Percentiles rank a stretch among this genome's conserved stretches.
phyloP scores from a whole-genome alignment of 2,329 filamentous ascomycete species.

The Aspergillus sojae region DNA sequence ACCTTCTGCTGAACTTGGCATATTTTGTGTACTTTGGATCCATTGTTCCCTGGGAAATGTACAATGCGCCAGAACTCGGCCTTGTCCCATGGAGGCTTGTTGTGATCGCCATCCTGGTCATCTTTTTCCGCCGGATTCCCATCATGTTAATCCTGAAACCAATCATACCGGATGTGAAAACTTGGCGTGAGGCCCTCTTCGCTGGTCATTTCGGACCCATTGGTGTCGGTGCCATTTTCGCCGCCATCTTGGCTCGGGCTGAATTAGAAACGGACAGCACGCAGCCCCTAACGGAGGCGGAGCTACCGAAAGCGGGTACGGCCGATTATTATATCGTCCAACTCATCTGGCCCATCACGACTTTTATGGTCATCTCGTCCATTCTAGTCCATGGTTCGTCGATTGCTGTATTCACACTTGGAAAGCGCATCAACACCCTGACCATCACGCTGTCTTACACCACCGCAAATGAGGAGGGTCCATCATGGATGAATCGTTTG shows the following conservation, averaged over 20 bases:
- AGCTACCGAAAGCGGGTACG: constrained; percentile 53
- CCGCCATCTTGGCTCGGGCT: constrained; percentile 88
- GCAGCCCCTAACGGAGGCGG: constrained; percentile 69
- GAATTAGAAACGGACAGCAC: constrained; percentile 78
- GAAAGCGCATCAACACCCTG: constrained; percentile 96
- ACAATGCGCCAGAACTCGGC: constrained; percentile 74
- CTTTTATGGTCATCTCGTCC: constrained; percentile 90
- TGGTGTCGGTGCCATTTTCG: constrained; percentile 93
- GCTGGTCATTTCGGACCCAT: constrained; percentile 98
- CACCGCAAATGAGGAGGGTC: constrained; percentile 80
- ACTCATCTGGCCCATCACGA: constrained; percentile 92
- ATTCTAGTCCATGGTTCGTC: constrained; percentile 98
- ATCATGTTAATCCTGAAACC: constrained; percentile 92
- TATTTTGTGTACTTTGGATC: constrained; percentile 98
- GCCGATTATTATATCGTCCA: constrained; percentile 73
- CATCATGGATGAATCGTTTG: constrained; percentile 92
- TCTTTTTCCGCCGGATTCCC: constrained; percentile 93
- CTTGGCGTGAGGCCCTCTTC: constrained; percentile 95
- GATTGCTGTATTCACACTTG: constrained; percentile 93
- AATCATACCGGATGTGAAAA: constrained; percentile 93
- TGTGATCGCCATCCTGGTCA: constrained; percentile 90
- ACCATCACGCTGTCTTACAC: constrained; percentile 97
- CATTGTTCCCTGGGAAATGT: constrained; percentile 94
- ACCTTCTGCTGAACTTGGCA: constrained; percentile 91
- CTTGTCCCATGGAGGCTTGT: constrained; percentile 85